Evolutionary conservation across 2,329 filamentous ascomycete genomes (phyloP), one percentile per base, ranked within the genome.

Genomic region (Zopfia rhizophila): DNA sequence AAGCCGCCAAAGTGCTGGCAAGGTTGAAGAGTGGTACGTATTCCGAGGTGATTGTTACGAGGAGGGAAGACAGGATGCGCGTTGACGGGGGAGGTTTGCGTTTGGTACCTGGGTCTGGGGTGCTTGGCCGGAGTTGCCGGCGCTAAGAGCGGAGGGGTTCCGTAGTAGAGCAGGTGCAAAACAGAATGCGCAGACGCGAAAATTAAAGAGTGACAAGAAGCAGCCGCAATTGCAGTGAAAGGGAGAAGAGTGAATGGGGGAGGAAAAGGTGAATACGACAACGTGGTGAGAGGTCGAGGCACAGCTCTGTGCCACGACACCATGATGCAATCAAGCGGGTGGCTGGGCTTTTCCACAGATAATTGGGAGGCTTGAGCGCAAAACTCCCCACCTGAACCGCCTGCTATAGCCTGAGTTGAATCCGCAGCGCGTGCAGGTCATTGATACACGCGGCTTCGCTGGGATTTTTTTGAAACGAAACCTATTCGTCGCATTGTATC

Each of bases 61-160:
- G n/a, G n/a, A 7, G 19, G 35, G n/a, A 25, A 22, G 7, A 10
- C 13, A n/a, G 19, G 29, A 25, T 38, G 49, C 7, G 19, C 12
- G 35, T 25, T 11, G 19, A 19, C 27, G 7, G 35, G 19, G 19
- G 8, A 22, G 17, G n/a, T 23, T n/a, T n/a, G n/a, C n/a, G n/a
- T n/a, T n/a, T n/a, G n/a, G 17, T 31, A n/a, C 29, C 29, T 8
- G 32, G 17, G 5, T 11, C 11, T 13, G 35, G 11, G 32, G 18
- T 18, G n/a, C 23, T 27, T 38, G 35, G 46, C 55, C 51, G 60
- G 54, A 25, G 42, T 21, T 41, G 51, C 56, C 60, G 62, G 51
- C 56, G 53, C 54, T 62, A 58, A 48, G 24, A 48, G 52, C 41
- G 53, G 52, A 54, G 48, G 51, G 45, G 24, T 27, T n/a, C n/a